Base-by-base conservation (phyloP, 108 stramenopile species). In the Skeletonema grethae region DNA sequence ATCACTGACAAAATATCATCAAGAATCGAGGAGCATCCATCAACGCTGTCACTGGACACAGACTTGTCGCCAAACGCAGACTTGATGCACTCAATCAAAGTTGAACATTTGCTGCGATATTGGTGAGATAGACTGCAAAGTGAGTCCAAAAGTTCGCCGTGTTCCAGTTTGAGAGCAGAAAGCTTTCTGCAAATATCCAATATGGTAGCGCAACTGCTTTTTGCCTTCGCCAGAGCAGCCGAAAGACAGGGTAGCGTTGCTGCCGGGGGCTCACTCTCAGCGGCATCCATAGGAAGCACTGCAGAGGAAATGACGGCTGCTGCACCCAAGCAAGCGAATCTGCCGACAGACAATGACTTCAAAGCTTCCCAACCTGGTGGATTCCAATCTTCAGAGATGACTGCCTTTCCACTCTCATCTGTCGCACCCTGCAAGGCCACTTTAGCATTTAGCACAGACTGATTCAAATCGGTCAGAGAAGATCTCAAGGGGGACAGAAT, bases 331-430 rank as follows among this genome's bases (percentile, higher is more conserved):
- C 87, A 87, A 57, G 79, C 79, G 58, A 87, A 95, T 50, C 87
- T 85, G 18, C 87, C 88, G 10, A 75, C 58, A 13, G 91, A 88
- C 11, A 87, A 73, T 36, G 80, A 67, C 61, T 84, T 86, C 65
- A 92, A 79, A 4, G 89, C 73, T 34, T 85, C 79, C 67, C 80
- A 76, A 1, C 85, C 88, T 0, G 94, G 88, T n/a, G 94, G 91
- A 35, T 85, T 87, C 94, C 94, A 95, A 53, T 88, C 81, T 53
- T 63, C 64, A 34, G 94, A 86, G 18, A 94, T 74, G 9, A 92
- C 67, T 10, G 71, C 13, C 34, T 80, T 79, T 7, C 86, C 90
- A 25, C 86, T 82, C 22, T 76, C 78, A 48, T 90, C 88, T 43
- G 85, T 85, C 36, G 87, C 79, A 45, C 86, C 69, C 25, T 87